Base-by-base conservation (phyloP, 805 yeast genomes). In the Yarrowia hollandica region DNA sequence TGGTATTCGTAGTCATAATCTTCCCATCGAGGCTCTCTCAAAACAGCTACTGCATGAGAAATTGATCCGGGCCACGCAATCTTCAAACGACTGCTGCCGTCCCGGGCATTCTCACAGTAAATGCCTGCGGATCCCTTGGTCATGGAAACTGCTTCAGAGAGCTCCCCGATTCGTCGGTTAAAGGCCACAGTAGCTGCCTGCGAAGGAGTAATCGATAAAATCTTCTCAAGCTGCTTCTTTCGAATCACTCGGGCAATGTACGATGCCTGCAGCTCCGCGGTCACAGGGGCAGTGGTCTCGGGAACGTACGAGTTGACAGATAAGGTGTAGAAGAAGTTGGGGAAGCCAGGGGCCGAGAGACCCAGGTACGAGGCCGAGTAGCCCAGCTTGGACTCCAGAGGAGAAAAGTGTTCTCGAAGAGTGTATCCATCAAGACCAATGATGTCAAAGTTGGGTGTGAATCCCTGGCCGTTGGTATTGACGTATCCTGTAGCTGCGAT, bases 61-160 rank as follows among this genome's bases (percentile, higher is more conserved):
- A 60, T 39, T 8, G 62, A 58, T 16, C 64, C 64, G 2, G 63
- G 64, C 56, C 56, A 48, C 4, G 38, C 41, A 22, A 48, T 48
- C 56, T 48, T 48, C 41, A 48, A 9, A 3, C 56, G 39, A 15
- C 22, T n/a, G 23, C 33, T 31, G n/a, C 56, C 56, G 8, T 31
- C 38, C 12, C 56, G 30, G 9, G 56, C 23, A n/a, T 14, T 48
- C 30, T 48, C 56, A 22, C 26, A 23, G 41, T 48, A 48, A 15
- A 22, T 33, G 9, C 56, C 56, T 2, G 16, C 2, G 5, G 34
- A 6, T 22, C 56, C 56, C 28, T 16, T 21, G 14, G 41, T 33
- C 30, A 48, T 18, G 4, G 56, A 31, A 7, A 34, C 30, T 11
- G 41, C 56, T 9, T 34, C 25, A 11, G 56, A 48, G 35, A 55